Evolutionary conservation across 2,329 filamentous ascomycete species (phyloP), one percentile per base, ranked within the genome.

Genomic region (Penicillium digitatum): DNA sequence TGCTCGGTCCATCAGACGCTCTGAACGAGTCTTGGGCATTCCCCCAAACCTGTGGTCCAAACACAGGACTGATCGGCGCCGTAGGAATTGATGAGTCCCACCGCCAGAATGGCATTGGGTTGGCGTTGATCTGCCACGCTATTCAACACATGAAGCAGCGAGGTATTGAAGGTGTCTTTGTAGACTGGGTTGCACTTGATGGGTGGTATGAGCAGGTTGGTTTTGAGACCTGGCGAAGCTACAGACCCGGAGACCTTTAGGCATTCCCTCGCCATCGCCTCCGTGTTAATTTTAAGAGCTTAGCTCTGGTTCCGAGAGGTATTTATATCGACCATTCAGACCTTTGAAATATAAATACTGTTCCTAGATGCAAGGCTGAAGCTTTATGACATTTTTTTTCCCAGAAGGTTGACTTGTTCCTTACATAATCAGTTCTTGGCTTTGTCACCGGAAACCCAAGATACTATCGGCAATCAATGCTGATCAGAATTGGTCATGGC

Each of bases 191-290:
- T 38, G 69, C 66, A 22, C 62, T 76, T 38, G 66, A 73, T 16
- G 76, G 75, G 16, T 78, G 73, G 63, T 79, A 79, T 64, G 77
- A 78, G 62, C 69, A 71, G 48, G 56, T 77, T 38, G 76, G 76
- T 1, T 78, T 76, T 58, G 50, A 70, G 54, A 63, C 68, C 5
- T 74, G 67, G 67, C 69, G 71, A 45, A 72, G 74, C 49, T 79
- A 78, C 63, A 61, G 71, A 37, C 63, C 66, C 6, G 71, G 66
- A 2, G 63, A 67, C 47, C 65, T 69, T 26, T 64, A 37, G 49
- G 20, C 18, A 39, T 24, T 29, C 14, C 16, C 38, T 38, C 7
- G n/a, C 4, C 18, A 31, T 38, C 31, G 10, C n/a, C 22, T 38
- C 10, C 16, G 12, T 45, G 10, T n/a, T 31, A 24, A 29, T 18